Evolutionary conservation across 73 alveolate species (phyloP).

Genomic region (Paramecium sonneborni): DNA sequence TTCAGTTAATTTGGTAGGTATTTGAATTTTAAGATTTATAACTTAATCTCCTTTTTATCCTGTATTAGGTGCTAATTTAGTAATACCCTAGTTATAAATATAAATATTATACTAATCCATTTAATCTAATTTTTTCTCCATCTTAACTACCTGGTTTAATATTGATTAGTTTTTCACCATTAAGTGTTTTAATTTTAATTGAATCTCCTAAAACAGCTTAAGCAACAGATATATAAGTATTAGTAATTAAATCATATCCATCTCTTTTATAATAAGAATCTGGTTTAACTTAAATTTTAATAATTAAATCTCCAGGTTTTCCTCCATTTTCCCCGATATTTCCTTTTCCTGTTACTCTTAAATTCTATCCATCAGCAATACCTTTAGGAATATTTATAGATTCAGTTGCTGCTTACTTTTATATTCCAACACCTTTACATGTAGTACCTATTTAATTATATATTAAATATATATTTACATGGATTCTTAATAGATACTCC

Average conservation of each 20-base stretch:
- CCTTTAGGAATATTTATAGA: slow-evolving; percentile 87
- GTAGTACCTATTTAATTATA: slow-evolving; percentile 58
- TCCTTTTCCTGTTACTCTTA: slow-evolving; percentile 85
- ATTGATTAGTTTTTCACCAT: slow-evolving; percentile 75
- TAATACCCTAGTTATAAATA: neutral
- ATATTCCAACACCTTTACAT: slow-evolving; percentile 81
- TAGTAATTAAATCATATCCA: slow-evolving; percentile 83
- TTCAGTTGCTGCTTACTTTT: slow-evolving; percentile 67
- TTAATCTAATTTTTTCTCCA: slow-evolving; percentile 76
- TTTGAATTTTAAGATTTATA: neutral
- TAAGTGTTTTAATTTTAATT: slow-evolving; percentile 76
- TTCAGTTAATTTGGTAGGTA: slow-evolving; percentile 21
- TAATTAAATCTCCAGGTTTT: slow-evolving; percentile 84
- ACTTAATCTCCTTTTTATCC: neutral
- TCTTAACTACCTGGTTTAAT: slow-evolving; percentile 84
- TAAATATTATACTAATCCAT: slow-evolving; percentile 39
- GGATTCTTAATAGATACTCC: slow-evolving; percentile 82
- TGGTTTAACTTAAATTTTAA: slow-evolving; percentile 75
- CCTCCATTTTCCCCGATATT: slow-evolving; percentile 73
- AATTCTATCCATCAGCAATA: slow-evolving; percentile 78
- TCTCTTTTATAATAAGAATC: slow-evolving; percentile 82
- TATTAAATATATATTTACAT: slow-evolving; percentile 43
- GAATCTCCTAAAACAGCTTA: slow-evolving; percentile 85
- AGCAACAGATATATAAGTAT: slow-evolving; percentile 66
- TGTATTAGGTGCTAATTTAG: neutral